A percentile compares a stretch with the other conserved stretches of the same genome.
Conservation (phyloP, 2,329 filamentous ascomycete species). For the Phoma sp. region DNA sequence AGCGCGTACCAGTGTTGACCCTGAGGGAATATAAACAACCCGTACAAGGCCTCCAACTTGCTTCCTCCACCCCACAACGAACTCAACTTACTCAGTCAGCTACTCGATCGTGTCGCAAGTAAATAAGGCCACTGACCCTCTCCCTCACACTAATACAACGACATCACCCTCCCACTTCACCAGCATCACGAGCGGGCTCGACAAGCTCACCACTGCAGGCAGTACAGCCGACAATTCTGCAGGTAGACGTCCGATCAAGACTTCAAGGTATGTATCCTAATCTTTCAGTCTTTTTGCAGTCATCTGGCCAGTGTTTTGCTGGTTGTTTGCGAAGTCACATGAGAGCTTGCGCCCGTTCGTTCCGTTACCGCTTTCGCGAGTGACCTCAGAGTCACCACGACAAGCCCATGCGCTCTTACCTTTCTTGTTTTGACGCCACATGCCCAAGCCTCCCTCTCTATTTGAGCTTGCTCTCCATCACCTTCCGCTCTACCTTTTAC, state of each 20-base stretch:
- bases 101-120: slow-evolving; percentile 8
- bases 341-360: slow-evolving; percentile 6
- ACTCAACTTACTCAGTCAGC: slow-evolving; percentile 3
- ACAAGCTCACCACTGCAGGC: slow-evolving; percentile 20
- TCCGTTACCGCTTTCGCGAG: slow-evolving; percentile 6
- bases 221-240: slow-evolving; percentile 26
- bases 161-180: neutral
- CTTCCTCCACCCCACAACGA: slow-evolving; percentile 25
- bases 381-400: slow-evolving; percentile 19
- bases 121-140: neutral
- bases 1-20: neutral
- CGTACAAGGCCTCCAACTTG: slow-evolving; percentile 12
- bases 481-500: neutral
- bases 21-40: slow-evolving; percentile 22
- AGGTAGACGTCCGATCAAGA: slow-evolving; percentile 13
- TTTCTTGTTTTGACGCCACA: slow-evolving; percentile 11
- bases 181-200: slow-evolving; percentile 21
- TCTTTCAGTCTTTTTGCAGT: neutral
- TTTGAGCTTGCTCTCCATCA: slow-evolving; percentile 10
- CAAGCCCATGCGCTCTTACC: slow-evolving; percentile 11
- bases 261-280: slow-evolving; percentile 2
- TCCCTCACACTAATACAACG: slow-evolving; percentile 1
- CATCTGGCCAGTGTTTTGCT: neutral
- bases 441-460: neutral
- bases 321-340: slow-evolving; percentile 4